Percentiles rank a stretch among this genome's conserved stretches.
Evolutionary conservation across 495 filamentous ascomycete species (phyloP).

Genomic region (Apodospora peruviana): DNA sequence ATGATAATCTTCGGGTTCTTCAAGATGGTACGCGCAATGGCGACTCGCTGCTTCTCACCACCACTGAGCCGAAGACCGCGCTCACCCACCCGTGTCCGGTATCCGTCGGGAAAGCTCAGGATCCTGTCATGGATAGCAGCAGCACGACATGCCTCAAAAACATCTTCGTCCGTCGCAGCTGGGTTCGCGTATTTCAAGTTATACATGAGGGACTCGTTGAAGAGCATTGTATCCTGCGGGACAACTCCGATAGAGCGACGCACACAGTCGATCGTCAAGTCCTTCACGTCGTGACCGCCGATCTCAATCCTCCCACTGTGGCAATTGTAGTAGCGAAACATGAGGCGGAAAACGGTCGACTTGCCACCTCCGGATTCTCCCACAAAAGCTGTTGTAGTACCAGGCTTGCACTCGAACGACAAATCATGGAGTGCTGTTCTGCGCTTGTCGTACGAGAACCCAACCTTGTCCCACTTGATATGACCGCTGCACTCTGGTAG

Average conservation of each 20-base stretch:
- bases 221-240: constrained; percentile 91
- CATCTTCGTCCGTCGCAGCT: constrained; percentile 74
- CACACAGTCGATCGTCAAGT: constrained; percentile 88
- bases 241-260: constrained; percentile 89
- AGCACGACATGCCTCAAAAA: constrained; percentile 82
- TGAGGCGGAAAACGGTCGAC: constrained; percentile 90
- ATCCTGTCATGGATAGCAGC: constrained; percentile 97
- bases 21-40: constrained; percentile 92
- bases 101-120: constrained; percentile 84
- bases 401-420: constrained; percentile 74
- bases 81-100: constrained; percentile 89
- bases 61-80: constrained; percentile 88
- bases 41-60: constrained; percentile 94
- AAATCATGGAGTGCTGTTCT: constrained; percentile 81
- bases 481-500: constrained; percentile 69
- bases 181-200: constrained; percentile 94
- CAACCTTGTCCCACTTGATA: constrained; percentile 78
- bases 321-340: constrained; percentile 93
- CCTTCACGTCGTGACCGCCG: constrained; percentile 77
- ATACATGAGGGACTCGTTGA: constrained; percentile 96
- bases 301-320: constrained; percentile 71
- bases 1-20: constrained; percentile 96
- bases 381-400: constrained; percentile 91
- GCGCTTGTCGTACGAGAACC: constrained; percentile 84
- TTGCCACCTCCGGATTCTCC: constrained; percentile 96